A percentile compares a stretch with the other conserved stretches of the same genome.
Conservation (phyloP, 306 rosid genomes). For the Chamaecrista fasciculata region DNA sequence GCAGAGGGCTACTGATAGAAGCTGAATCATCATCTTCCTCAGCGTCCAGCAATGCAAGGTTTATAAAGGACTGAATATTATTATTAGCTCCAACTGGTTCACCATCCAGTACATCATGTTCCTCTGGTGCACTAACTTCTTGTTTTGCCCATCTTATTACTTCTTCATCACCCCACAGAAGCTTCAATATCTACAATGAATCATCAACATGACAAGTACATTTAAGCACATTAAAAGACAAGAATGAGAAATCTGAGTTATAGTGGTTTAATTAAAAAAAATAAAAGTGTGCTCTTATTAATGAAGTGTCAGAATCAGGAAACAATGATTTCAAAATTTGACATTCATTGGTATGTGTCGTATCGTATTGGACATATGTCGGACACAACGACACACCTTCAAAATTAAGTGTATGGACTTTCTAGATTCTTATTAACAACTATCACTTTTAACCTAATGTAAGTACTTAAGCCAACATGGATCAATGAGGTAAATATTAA, state of each 20-base stretch:
- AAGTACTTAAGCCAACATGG: no score
- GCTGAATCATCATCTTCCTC: conserved; percentile 52
- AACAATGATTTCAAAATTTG: no score
- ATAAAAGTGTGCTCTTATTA: no score
- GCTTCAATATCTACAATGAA: conserved; percentile 65
- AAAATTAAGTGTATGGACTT: no score
- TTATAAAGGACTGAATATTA: conserved; percentile 74
- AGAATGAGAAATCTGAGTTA: no score
- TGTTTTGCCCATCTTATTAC: conserved; percentile 64
- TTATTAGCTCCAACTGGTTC: conserved; percentile 36
- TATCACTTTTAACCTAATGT: no score
- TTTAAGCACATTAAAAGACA: not conserved
- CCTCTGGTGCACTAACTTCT: conserved; percentile 46
- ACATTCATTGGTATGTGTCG: no score
- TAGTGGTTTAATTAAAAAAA: no score
- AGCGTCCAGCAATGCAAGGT: conserved; percentile 64
- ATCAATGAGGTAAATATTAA: not conserved
- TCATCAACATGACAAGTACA: conserved; percentile 2
- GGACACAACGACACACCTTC: no score
- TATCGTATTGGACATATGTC: no score
- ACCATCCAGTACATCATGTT: conserved; percentile 47
- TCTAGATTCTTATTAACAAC: no score
- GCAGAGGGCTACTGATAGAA: conserved; percentile 59
- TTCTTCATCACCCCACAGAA: conserved; percentile 78
- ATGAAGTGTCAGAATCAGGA: no score